Conservation (phyloP, 352 stramenopile species). For the Phytophthora ohioensis region DNA sequence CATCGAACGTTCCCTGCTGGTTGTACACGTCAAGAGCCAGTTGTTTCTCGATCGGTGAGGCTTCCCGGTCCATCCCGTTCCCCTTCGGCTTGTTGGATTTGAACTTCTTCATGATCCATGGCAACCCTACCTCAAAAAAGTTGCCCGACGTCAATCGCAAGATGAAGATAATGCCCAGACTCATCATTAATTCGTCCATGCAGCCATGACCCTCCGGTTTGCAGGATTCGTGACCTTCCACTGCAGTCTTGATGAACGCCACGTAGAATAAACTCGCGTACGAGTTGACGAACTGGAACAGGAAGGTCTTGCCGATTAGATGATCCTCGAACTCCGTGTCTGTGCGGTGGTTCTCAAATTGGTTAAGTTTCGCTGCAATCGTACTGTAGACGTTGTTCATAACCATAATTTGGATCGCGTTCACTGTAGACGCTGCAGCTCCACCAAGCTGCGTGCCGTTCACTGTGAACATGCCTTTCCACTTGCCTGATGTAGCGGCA, state of each 20-base stretch:
- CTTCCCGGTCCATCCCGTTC: conserved; percentile 35
- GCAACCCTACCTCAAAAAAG: conserved; percentile 79
- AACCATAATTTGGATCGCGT: conserved; percentile 85
- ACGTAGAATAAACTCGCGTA: conserved; percentile 87
- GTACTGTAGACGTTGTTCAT: conserved; percentile 81
- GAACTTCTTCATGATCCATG: conserved; percentile 79
- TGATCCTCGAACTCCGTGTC: conserved; percentile 97
- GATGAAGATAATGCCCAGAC: conserved; percentile 78
- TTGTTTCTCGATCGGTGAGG: conserved; percentile 67
- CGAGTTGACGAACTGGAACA: conserved; percentile 90
- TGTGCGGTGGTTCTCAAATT: conserved; percentile 96
- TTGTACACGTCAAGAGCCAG: conserved; percentile 75
- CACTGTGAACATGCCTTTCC: conserved; percentile 71
- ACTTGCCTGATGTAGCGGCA: conserved; percentile 56
- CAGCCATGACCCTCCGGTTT: conserved; percentile 57
- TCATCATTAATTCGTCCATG: conserved; percentile 84
- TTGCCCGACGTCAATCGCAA: conserved; percentile 78
- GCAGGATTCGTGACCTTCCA: conserved; percentile 60
- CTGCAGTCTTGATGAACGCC: conserved; percentile 80
- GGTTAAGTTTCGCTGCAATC: conserved; percentile 71
- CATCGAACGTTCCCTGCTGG: conserved; percentile 80
- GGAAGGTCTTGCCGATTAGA: conserved; percentile 83
- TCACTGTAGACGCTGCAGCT: conserved; percentile 73
- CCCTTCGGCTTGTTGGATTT: conserved; percentile 15
- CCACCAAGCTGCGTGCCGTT: conserved; percentile 54